Evolutionary conservation across 2,329 filamentous ascomycete genomes (phyloP).

Genomic region (Epichloe bromicola): DNA sequence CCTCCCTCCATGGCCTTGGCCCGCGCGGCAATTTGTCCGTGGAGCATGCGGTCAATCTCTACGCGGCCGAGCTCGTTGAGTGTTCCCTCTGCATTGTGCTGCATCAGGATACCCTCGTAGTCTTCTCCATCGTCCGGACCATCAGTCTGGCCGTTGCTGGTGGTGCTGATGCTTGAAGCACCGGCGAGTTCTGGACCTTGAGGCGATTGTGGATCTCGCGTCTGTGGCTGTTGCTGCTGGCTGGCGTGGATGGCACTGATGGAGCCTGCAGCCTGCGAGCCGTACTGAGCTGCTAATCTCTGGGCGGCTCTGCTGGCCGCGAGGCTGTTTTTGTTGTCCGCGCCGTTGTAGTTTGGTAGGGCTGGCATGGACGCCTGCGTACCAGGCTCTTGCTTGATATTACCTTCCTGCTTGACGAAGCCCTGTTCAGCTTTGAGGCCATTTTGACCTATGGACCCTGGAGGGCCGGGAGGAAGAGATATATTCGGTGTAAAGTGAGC

Average conservation of each 20-base stretch:
- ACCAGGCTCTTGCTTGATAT: slow-evolving; percentile 32
- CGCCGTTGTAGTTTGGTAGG: slow-evolving; percentile 21
- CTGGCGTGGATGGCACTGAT: slow-evolving; percentile 48
- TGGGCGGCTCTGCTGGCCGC: slow-evolving; percentile 43
- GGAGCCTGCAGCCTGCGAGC: slow-evolving; percentile 49
- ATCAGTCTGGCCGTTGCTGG: slow-evolving; percentile 51
- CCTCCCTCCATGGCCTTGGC: slow-evolving; percentile 61
- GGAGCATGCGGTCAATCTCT: slow-evolving; percentile 57
- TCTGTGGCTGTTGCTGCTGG: slow-evolving; percentile 17
- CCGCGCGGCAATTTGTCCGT: slow-evolving; percentile 51
- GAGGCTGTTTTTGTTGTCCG: slow-evolving; percentile 23
- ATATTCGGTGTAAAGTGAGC: slow-evolving; percentile 20
- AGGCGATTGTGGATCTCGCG: slow-evolving; percentile 14
- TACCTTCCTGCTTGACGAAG: slow-evolving; percentile 35
- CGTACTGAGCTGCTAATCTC: slow-evolving; percentile 47
- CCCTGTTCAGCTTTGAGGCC: slow-evolving; percentile 31
- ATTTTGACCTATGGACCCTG: slow-evolving; percentile 18
- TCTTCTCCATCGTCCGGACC: slow-evolving; percentile 48
- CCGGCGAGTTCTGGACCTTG: slow-evolving; percentile 13
- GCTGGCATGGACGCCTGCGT: slow-evolving; percentile 17
- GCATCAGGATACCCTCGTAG: slow-evolving; percentile 46
- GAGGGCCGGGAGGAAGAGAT: slow-evolving; percentile 18
- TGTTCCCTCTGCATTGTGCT: slow-evolving; percentile 39
- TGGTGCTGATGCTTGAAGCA: slow-evolving; percentile 19
- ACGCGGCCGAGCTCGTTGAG: slow-evolving; percentile 42